A percentile compares a stretch with the other conserved stretches of the same genome.
phyloP scores from a whole-genome alignment of 2,329 filamentous ascomycete genomes.

The Aureobasidium sp. region DNA sequence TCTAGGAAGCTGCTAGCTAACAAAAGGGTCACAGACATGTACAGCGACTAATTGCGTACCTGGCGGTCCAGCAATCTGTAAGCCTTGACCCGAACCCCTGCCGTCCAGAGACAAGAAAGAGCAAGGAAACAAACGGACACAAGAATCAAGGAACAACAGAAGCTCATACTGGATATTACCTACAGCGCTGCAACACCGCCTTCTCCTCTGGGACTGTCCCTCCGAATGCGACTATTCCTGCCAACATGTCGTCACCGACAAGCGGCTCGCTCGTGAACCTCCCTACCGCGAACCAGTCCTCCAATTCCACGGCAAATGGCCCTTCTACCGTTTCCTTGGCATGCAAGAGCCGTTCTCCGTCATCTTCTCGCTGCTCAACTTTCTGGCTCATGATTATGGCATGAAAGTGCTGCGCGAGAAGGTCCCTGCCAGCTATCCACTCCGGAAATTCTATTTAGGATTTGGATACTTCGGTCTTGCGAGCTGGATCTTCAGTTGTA shows the following conservation, averaged over 20 bases:
- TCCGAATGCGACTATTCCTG: slow-evolving; percentile 97
- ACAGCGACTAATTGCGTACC: slow-evolving; percentile 67
- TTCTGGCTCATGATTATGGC: slow-evolving; percentile 73
- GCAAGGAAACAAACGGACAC: not conserved
- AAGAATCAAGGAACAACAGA: not conserved
- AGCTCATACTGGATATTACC: slow-evolving; percentile 14
- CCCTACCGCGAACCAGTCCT: slow-evolving; percentile 60
- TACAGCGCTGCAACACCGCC: slow-evolving; percentile 69
- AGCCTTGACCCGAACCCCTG: slow-evolving; percentile 25
- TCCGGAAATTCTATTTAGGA: slow-evolving; percentile 70
- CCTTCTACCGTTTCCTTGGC: slow-evolving; percentile 80
- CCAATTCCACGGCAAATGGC: slow-evolving; percentile 99
- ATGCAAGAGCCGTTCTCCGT: slow-evolving; percentile 94
- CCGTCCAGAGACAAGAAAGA: slow-evolving; percentile 6
- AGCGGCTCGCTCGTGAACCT: slow-evolving; percentile 56
- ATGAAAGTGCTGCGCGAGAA: slow-evolving; percentile 59
- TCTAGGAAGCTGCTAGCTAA: slow-evolving; percentile 14
- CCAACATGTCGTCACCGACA: slow-evolving; percentile 80
- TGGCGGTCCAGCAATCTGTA: slow-evolving; percentile 62
- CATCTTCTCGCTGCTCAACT: slow-evolving; percentile 86
- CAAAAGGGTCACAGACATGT: slow-evolving; percentile 54
- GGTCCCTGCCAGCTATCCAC: slow-evolving; percentile 63
- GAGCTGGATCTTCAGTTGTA: slow-evolving; percentile 79
- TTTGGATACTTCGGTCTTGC: slow-evolving; percentile 75
- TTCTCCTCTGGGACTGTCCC: slow-evolving; percentile 87